Percentiles rank a stretch among this genome's conserved stretches.
Evolutionary conservation across 495 filamentous ascomycete species (phyloP).

Genomic region (Lindgomyces ingoldianus): DNA sequence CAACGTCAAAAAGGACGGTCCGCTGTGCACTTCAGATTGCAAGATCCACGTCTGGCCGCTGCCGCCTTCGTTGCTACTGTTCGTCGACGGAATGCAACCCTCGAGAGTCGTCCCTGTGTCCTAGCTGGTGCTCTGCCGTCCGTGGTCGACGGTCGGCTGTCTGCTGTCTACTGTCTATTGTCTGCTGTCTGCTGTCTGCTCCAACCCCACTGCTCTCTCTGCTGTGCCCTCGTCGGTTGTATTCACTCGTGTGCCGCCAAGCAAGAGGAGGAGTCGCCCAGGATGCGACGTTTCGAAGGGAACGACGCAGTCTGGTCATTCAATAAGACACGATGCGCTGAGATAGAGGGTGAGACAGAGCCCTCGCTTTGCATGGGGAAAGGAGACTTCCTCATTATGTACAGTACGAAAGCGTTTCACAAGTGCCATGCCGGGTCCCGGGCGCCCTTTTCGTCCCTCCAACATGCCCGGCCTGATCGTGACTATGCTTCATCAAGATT

Average conservation of each 20-base stretch:
- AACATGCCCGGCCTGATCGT: neutral
- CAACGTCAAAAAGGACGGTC: too few species aligned
- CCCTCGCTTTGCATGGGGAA: conserved; percentile 27
- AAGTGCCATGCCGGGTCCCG: conserved; percentile 9
- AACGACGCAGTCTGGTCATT: conserved; percentile 24
- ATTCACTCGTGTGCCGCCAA: conserved; percentile 13
- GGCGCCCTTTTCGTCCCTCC: neutral
- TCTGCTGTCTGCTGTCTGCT: neutral
- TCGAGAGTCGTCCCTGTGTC: too few species aligned
- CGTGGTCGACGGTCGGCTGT: too few species aligned
- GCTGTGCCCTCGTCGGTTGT: neutral
- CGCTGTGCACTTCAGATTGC: too few species aligned
- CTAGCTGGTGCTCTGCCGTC: too few species aligned
- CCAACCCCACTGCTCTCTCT: neutral
- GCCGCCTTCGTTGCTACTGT: too few species aligned
- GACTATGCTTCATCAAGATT: neutral
- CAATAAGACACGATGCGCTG: conserved; percentile 14
- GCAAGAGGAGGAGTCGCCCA: conserved; percentile 12
- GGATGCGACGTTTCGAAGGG: conserved; percentile 22
- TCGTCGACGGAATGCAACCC: too few species aligned
- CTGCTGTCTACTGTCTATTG: too few species aligned
- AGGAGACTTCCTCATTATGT: conserved; percentile 27
- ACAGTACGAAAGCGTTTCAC: conserved; percentile 25
- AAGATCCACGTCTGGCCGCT: too few species aligned
- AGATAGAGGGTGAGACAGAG: conserved; percentile 24